Evolutionary conservation across 2,329 filamentous ascomycete species (phyloP).

Genomic region (Cercospora zeina): DNA sequence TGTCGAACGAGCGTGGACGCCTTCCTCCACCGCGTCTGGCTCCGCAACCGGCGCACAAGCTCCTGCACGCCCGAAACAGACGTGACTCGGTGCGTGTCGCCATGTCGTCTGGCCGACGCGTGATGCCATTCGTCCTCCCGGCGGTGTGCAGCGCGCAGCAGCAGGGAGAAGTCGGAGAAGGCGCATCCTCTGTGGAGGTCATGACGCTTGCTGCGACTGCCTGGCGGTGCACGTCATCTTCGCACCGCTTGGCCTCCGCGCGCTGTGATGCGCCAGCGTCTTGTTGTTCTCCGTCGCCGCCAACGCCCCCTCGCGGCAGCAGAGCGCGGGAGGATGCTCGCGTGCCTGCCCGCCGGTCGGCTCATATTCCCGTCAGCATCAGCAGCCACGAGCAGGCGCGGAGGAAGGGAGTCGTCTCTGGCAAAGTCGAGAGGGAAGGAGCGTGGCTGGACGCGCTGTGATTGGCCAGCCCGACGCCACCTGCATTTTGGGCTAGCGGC

Average conservation of each 20-base stretch:
- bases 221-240: not conserved
- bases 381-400: not conserved
- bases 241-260: too few species aligned
- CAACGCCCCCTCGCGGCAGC: not conserved
- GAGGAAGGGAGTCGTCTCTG: not conserved
- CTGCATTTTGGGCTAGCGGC: not conserved
- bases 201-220: not conserved
- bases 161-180: conserved; percentile 3
- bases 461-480: not conserved
- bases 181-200: not conserved
- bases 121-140: not conserved
- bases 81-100: not conserved
- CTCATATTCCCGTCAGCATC: too few species aligned
- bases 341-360: not conserved
- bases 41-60: too few species aligned
- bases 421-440: not conserved
- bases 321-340: not conserved
- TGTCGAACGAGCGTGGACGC: too few species aligned
- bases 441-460: not conserved
- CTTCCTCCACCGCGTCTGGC: too few species aligned
- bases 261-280: not conserved
- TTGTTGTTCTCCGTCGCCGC: not conserved
- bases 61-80: not conserved
- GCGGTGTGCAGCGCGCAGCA: not conserved
- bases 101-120: not conserved